Base-by-base conservation (phyloP, 2,329 filamentous ascomycete species). In the Penicillium sclerotiorum region DNA sequence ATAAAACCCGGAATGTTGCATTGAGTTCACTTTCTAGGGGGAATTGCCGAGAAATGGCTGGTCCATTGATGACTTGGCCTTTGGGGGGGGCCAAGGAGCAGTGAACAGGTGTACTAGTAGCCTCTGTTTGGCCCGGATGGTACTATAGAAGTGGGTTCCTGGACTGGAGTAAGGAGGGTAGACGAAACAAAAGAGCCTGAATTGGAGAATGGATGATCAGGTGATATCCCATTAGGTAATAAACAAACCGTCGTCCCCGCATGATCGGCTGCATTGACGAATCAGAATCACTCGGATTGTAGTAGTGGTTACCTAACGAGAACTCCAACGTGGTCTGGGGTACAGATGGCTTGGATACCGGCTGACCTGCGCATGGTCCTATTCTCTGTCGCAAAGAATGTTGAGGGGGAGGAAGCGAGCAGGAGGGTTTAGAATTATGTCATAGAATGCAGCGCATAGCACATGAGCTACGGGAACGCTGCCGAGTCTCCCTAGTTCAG, bases 221-320 rank as follows among this genome's bases (percentile, higher is more conserved):
- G 55, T 61, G 59, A 61, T 57, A 49, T 7, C 23, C 15, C 13
- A 49, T 61, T 61, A 59, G 52, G 57, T 61, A 61, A 61, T 56
- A 43, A 39, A 33, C 38, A 46, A 39, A 25, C 36, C 42, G 28
- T 35, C 7, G 36, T 18, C 55, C 57, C 59, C 59, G 56, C 59
- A 61, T 56, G 55, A 57, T 58, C 57, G 49, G 33, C 51, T 41
- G n/a, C n/a, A 36, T 38, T 17, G 35, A 42, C 53, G 35, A 60
- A 53, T 60, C 7, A 52, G 2, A 37, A 15, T 7, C 9, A 23
- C 33, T 42, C 40, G n/a, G 27, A 39, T 39, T 8, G 27, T 20
- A 32, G 36, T 45, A 46, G 30, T 18, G 22, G 33, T 61, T 60
- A 61, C 51, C 53, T 60, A 59, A 61, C 20, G 36, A 49, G 30